phyloP scores from a whole-genome alignment of 306 rosid species.

The Dalbergia cultrata region DNA sequence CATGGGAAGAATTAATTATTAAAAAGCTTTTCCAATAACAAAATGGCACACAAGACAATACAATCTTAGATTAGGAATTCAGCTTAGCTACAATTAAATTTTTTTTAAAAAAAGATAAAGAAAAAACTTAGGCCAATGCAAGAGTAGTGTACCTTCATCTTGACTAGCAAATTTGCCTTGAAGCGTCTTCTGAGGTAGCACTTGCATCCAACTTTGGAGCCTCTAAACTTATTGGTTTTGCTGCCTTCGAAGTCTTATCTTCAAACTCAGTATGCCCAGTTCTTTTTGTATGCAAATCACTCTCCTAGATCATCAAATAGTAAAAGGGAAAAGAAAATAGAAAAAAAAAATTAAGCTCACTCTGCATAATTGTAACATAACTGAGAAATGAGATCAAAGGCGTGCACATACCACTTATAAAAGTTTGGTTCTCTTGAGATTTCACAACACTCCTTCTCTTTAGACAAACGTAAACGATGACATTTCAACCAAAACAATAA shows the following conservation, averaged over 20 bases:
- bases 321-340: no score
- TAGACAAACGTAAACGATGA: background rate
- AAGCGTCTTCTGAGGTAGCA: slow-evolving; percentile 48
- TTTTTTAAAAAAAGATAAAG: no score
- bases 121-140: background rate
- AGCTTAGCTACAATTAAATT: no score
- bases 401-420: no score
- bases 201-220: slow-evolving; percentile 59
- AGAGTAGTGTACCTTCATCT: slow-evolving; percentile 62
- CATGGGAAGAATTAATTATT: background rate
- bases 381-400: no score
- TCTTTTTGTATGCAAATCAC: no score
- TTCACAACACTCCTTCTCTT: slow-evolving; percentile 47
- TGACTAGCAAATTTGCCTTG: slow-evolving; percentile 55
- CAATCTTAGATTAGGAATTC: background rate
- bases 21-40: background rate
- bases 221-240: slow-evolving; percentile 86
- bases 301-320: no score
- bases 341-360: no score
- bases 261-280: slow-evolving; percentile 77
- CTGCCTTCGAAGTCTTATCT: slow-evolving; percentile 82
- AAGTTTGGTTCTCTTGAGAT: no score
- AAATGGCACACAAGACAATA: background rate
- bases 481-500: no score
- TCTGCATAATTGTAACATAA: no score